These are phyloP conservation scores for Echinosophora koreensis DNA, from an alignment of 306 rosid species.

Conservation along the genomic window DNA sequence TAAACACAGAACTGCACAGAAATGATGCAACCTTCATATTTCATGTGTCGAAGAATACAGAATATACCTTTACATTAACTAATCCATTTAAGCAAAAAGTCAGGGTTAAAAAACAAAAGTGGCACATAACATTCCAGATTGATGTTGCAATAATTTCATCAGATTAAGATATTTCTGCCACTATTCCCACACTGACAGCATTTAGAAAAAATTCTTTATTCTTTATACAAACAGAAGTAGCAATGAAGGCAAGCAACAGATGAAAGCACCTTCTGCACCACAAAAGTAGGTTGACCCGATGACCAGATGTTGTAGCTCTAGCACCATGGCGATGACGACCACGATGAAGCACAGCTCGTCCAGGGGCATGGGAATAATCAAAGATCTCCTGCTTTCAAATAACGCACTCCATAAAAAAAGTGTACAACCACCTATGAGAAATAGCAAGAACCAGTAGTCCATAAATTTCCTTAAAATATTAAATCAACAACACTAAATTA, in stretches of 20 bases:
- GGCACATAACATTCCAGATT: background rate
- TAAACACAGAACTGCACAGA: conserved; percentile 60
- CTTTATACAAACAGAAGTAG: conserved; percentile 24
- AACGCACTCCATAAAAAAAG: conserved; percentile 54
- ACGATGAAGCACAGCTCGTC: conserved; percentile 71
- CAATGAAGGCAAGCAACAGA: conserved; percentile 19
- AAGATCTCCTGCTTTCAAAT: conserved; percentile 66
- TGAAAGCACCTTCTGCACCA: conserved; percentile 70
- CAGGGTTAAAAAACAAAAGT: background rate
- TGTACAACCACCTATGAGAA: conserved; percentile 52
- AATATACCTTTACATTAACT: background rate
- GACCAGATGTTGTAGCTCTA: conserved; percentile 65
- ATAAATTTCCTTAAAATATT: conserved; percentile 41
- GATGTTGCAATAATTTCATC: conserved; percentile 24
- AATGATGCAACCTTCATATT: conserved; percentile 26
- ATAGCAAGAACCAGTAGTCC: conserved; percentile 46
- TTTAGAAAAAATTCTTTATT: background rate
- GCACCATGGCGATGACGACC: conserved; percentile 80
- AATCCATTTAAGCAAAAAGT: background rate
- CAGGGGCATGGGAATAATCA: conserved; percentile 62
- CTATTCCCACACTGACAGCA: background rate
- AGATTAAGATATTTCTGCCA: background rate
- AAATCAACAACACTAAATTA: conserved; percentile 33
- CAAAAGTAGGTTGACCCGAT: conserved; percentile 62
- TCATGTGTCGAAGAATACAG: conserved; percentile 10